Percentiles rank a stretch among this genome's conserved stretches.
Conservation (phyloP, 305 asterid genomes). For the Fraxinus latifolia region DNA sequence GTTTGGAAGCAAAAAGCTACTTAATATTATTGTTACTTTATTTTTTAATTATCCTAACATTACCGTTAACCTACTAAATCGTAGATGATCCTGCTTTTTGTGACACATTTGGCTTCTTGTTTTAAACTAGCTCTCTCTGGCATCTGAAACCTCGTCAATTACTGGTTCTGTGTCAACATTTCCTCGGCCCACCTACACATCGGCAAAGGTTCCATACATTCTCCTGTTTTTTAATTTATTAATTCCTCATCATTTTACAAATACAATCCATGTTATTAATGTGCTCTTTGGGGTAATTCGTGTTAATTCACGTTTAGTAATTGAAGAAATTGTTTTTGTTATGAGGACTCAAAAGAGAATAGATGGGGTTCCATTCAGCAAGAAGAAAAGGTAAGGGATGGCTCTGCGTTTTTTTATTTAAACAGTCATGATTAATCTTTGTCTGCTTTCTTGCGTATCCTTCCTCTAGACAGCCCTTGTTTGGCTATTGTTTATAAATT, state of each 20-base stretch:
- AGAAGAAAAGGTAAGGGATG: conserved; percentile 53
- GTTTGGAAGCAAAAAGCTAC: not conserved
- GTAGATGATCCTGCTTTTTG: conserved; percentile 9
- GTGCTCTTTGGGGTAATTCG: not conserved
- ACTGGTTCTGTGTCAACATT: conserved; percentile 34
- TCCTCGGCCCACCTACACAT: conserved; percentile 32
- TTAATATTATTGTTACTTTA: not conserved
- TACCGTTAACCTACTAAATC: conserved; percentile 17
- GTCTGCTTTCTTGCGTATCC: not conserved
- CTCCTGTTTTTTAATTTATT: not conserved
- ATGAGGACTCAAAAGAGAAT: conserved; percentile 89
- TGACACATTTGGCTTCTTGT: conserved; percentile 30
- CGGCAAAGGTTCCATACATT: conserved; percentile 49
- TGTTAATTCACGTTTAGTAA: conserved; percentile 17
- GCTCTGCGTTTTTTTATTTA: not conserved
- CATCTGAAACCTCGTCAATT: conserved; percentile 44
- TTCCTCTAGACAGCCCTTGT: conserved; percentile 3
- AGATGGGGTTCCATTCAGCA: conserved; percentile 59
- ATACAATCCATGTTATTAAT: not conserved
- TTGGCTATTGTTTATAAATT: not conserved
- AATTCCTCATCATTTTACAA: not conserved
- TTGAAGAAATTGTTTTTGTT: conserved; percentile 32
- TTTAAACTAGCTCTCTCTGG: conserved; percentile 64
- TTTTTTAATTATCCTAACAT: conserved; percentile 52
- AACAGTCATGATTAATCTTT: not conserved